Percentiles rank a stretch among this genome's conserved stretches.
Evolutionary conservation across 1,284 basidiomycete species (phyloP).

Genomic region (Ganoderma resinaceum): DNA sequence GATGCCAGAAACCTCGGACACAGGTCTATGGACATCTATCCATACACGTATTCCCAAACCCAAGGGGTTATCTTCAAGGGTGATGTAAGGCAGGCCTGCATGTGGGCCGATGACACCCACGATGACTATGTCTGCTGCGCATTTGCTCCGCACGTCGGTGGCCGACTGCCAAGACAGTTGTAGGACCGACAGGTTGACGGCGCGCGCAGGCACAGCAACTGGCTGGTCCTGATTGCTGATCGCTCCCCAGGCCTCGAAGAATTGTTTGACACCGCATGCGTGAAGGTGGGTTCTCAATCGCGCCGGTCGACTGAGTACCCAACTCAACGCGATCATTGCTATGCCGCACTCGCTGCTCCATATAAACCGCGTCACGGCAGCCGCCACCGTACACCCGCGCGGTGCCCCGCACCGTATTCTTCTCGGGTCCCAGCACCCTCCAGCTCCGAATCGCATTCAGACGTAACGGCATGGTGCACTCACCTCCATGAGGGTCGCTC

Average conservation of each 20-base stretch:
- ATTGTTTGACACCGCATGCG: not conserved
- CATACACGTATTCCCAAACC: not conserved
- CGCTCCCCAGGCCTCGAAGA: not conserved
- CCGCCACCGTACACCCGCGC: not conserved
- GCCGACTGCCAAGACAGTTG: not conserved
- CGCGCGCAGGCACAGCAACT: not conserved
- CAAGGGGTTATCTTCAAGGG: not conserved
- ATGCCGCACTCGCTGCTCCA: not conserved
- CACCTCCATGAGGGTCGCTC: conserved; percentile 93
- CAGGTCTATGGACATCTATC: no score
- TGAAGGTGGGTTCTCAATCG: not conserved
- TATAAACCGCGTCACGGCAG: not conserved
- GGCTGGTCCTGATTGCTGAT: not conserved
- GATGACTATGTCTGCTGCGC: not conserved
- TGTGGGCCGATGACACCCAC: not conserved
- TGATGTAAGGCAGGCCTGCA: not conserved
- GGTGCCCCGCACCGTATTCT: not conserved
- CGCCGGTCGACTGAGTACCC: not conserved
- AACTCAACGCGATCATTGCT: not conserved
- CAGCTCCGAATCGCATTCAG: not conserved
- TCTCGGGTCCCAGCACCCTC: not conserved
- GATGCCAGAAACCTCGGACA: not conserved
- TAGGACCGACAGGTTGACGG: not conserved
- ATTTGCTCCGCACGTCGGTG: not conserved
- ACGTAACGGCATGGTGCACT: conserved; percentile 35